Conservation (phyloP, 2,329 filamentous ascomycete genomes). For the Penicillium sp. region DNA sequence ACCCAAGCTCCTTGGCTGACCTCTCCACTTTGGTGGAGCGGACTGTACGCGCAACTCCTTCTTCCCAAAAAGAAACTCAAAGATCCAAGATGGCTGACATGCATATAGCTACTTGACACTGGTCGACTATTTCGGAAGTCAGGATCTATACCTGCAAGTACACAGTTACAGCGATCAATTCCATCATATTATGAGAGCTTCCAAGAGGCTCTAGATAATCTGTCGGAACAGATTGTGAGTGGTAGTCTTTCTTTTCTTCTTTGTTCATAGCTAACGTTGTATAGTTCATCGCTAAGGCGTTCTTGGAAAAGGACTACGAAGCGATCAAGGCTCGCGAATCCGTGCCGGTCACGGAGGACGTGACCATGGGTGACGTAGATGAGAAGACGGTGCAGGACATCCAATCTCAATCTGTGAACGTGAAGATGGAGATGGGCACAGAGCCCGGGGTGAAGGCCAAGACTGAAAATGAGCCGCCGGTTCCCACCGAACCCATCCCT, state of each 20-base stretch:
- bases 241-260: not conserved
- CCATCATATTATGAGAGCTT: slow-evolving; percentile 41
- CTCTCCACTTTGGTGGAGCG: slow-evolving; percentile 39
- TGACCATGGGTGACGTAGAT: slow-evolving; percentile 29
- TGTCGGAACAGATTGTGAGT: slow-evolving; percentile 47
- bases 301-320: slow-evolving; percentile 45
- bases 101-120: slow-evolving; percentile 42
- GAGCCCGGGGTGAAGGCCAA: slow-evolving; percentile 21
- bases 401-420: slow-evolving; percentile 12
- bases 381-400: slow-evolving; percentile 15
- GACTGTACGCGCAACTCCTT: slow-evolving; percentile 29
- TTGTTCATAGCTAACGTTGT: slow-evolving; percentile 6
- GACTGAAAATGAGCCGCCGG: slow-evolving; percentile 16
- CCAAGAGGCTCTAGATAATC: slow-evolving; percentile 40
- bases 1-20: slow-evolving; percentile 37
- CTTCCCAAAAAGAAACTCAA: not conserved
- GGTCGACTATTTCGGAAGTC: slow-evolving; percentile 42
- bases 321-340: slow-evolving; percentile 34
- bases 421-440: slow-evolving; percentile 16
- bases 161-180: slow-evolving; percentile 40
- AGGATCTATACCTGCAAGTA: slow-evolving; percentile 34
- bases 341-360: slow-evolving; percentile 30
- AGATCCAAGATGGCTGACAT: slow-evolving; percentile 3
- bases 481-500: slow-evolving; percentile 11
- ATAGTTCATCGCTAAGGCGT: slow-evolving; percentile 46